Conservation (phyloP, 257 asterid genomes). For the Lycium ferocissimum region DNA sequence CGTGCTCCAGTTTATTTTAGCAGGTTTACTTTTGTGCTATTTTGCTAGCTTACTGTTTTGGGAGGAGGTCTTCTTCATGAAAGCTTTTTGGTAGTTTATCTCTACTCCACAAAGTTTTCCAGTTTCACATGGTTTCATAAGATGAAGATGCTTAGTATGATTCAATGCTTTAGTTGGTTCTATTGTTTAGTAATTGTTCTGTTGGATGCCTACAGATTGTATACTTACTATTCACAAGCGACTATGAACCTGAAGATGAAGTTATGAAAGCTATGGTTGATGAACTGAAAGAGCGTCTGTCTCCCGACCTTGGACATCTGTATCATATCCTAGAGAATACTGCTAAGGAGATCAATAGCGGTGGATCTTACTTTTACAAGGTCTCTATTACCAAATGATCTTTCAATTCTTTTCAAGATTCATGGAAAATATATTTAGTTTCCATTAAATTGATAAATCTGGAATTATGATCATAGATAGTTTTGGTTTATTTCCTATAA, state of each 20-base stretch:
- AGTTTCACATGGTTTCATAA: background rate
- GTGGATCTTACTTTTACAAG: background rate
- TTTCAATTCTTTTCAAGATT: conserved; percentile 1
- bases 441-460: background rate
- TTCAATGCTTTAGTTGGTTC: background rate
- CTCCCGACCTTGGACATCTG: background rate
- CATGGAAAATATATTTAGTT: background rate
- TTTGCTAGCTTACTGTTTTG: background rate
- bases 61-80: background rate
- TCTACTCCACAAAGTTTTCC: background rate
- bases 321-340: background rate
- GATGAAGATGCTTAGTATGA: background rate
- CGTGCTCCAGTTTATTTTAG: background rate
- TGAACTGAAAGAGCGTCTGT: background rate
- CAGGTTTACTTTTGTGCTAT: background rate
- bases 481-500: too few species aligned
- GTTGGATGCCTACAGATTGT: conserved; percentile 13
- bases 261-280: background rate
- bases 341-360: background rate
- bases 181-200: background rate
- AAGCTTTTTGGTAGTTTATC: background rate
- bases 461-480: background rate
- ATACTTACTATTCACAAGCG: background rate
- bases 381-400: background rate
- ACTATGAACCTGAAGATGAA: conserved; percentile 4